Conservation (phyloP, 345 rosid genomes). For the Salix exigua region DNA sequence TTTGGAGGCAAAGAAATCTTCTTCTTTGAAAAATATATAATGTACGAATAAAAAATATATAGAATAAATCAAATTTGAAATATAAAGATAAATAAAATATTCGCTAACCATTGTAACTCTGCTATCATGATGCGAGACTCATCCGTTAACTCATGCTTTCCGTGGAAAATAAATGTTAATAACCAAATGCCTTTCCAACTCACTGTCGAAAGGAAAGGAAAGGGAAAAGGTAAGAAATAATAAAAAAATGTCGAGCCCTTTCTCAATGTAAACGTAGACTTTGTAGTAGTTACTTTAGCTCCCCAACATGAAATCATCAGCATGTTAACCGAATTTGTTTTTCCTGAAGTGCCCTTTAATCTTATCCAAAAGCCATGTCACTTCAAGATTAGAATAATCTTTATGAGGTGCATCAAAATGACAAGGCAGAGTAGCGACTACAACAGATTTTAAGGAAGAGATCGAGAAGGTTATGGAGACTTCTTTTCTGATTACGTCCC, state of each 20-base stretch:
- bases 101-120: too few relatives aligned
- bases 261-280: slow-evolving; percentile 2
- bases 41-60: too few relatives aligned
- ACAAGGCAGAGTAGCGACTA: background rate
- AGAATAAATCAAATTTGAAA: too few relatives aligned
- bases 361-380: slow-evolving; percentile 13
- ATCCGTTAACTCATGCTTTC: background rate
- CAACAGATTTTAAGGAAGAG: background rate
- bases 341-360: slow-evolving; percentile 4
- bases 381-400: background rate
- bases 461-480: background rate
- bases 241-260: background rate
- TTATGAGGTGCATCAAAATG: background rate
- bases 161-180: background rate
- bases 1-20: too few relatives aligned
- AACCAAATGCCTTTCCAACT: slow-evolving; percentile 6
- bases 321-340: background rate
- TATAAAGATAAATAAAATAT: too few relatives aligned
- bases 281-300: slow-evolving; percentile 15
- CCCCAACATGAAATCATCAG: slow-evolving; percentile 20
- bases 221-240: background rate
- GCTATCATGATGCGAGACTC: too few relatives aligned
- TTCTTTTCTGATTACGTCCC: background rate
- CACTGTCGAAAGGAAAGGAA: background rate
- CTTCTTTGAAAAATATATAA: too few relatives aligned